Conservation (phyloP, 1,139 yeast genomes). For the Magnusiomyces clavatus region DNA sequence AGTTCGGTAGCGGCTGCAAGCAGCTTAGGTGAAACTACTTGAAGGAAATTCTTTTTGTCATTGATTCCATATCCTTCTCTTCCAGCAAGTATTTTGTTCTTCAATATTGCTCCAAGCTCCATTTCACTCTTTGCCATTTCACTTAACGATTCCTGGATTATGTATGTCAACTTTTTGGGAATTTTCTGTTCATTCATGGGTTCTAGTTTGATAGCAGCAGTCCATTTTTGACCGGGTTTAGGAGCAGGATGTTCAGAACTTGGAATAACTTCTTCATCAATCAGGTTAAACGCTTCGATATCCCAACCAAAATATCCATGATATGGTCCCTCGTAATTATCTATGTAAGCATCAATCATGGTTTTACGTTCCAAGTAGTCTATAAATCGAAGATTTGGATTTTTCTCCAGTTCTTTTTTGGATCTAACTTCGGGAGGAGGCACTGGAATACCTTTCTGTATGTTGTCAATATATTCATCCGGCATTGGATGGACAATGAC, state of each 20-base stretch:
- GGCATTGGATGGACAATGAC: conserved; percentile 31
- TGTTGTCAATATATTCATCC: conserved; percentile 21
- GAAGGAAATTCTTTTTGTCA: no score
- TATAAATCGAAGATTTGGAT: no score
- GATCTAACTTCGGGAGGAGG: no score
- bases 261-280: conserved; percentile 7
- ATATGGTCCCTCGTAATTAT: conserved; percentile 5
- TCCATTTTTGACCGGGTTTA: conserved; percentile 7
- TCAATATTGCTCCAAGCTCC: no score
- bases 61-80: no score
- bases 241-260: conserved; percentile 8
- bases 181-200: background rate
- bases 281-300: conserved; percentile 6
- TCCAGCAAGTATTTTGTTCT: no score
- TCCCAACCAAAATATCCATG: conserved; percentile 7
- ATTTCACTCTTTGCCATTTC: background rate
- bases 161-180: conserved; percentile 16
- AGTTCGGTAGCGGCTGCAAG: background rate
- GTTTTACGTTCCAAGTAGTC: conserved; percentile 8
- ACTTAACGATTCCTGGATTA: conserved; percentile 13
- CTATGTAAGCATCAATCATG: conserved; percentile 7
- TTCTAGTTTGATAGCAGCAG: background rate
- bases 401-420: no score
- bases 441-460: conserved; percentile 19
- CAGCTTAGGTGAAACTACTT: background rate